A percentile compares a stretch with the other conserved stretches of the same genome.
Evolutionary conservation across 2,329 filamentous ascomycete genomes (phyloP).

Genomic region (Coniochaeta hoffmannii): DNA sequence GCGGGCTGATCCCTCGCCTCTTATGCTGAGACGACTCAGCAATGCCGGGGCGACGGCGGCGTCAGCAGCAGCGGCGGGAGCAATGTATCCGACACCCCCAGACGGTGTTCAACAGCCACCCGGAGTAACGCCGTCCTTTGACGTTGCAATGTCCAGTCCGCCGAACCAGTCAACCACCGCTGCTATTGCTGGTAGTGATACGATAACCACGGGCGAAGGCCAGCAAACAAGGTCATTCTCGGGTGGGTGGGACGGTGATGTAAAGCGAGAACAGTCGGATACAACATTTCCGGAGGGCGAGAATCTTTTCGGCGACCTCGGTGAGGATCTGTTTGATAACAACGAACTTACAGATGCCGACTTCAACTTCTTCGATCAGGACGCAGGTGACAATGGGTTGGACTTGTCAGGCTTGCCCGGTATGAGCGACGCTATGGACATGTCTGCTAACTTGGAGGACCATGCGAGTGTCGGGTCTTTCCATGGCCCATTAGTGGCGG

Average conservation of each 20-base stretch:
- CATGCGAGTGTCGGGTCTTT: constrained; percentile 3
- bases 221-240: constrained; percentile 21
- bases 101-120: constrained; percentile 48
- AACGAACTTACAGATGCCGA: constrained; percentile 73
- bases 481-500: constrained; percentile 1
- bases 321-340: constrained; percentile 64
- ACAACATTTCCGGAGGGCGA: constrained; percentile 40
- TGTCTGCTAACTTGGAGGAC: constrained; percentile 9
- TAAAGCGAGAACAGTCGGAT: constrained; percentile 36
- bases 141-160: constrained; percentile 49
- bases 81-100: constrained; percentile 66
- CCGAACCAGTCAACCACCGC: constrained; percentile 30
- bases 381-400: constrained; percentile 34
- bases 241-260: constrained; percentile 35
- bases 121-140: constrained; percentile 48
- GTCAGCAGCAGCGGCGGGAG: constrained; percentile 28
- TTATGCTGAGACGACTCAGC: constrained; percentile 41
- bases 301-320: constrained; percentile 61
- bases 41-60: constrained; percentile 29
- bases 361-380: constrained; percentile 70
- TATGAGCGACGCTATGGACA: constrained; percentile 15
- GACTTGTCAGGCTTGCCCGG: constrained; percentile 23
- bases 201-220: constrained; percentile 19
- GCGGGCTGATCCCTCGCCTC: constrained; percentile 43
- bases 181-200: constrained; percentile 29